phyloP scores from a whole-genome alignment of 2,329 filamentous ascomycete species.

The Basipetospora sp. region DNA sequence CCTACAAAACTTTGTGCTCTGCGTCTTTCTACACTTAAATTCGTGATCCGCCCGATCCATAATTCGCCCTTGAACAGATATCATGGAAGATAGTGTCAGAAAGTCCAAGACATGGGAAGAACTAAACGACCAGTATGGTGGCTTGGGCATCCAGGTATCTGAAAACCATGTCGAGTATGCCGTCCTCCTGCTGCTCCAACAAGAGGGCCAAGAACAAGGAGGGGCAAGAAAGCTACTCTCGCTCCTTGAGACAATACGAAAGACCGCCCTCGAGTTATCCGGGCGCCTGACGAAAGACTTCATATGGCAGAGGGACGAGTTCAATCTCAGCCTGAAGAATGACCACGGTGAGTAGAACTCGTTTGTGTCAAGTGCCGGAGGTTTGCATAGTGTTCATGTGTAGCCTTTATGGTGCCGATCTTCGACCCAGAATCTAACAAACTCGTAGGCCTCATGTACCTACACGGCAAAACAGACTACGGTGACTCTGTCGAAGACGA shows the following conservation, averaged over 20 bases:
- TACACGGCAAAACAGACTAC: conserved; percentile 70
- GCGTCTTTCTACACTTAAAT: no score
- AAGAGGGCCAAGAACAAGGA: conserved; percentile 19
- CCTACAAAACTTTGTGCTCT: no score
- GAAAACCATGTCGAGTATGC: conserved; percentile 81
- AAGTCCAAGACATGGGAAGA: conserved; percentile 5
- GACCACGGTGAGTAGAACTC: background rate
- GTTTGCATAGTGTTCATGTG: no score
- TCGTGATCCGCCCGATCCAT: conserved; percentile 3
- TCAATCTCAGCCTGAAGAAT: conserved; percentile 22
- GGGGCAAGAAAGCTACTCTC: conserved; percentile 43
- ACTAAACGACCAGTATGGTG: conserved; percentile 2
- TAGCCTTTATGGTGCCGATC: conserved; percentile 3
- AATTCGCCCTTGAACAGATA: no score
- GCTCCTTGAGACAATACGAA: conserved; percentile 57
- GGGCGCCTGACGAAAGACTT: conserved; percentile 62
- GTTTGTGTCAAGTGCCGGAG: no score
- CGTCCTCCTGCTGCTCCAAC: conserved; percentile 58
- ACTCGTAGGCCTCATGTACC: conserved; percentile 36
- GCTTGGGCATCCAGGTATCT: conserved; percentile 32
- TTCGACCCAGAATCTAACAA: background rate
- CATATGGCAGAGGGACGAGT: conserved; percentile 84
- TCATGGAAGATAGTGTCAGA: conserved; percentile 3
- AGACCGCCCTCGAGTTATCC: conserved; percentile 47
- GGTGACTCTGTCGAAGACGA: conserved; percentile 94